Base-by-base conservation (phyloP, 176 grass and related monocot genomes). In the Oryza glumipatula region DNA sequence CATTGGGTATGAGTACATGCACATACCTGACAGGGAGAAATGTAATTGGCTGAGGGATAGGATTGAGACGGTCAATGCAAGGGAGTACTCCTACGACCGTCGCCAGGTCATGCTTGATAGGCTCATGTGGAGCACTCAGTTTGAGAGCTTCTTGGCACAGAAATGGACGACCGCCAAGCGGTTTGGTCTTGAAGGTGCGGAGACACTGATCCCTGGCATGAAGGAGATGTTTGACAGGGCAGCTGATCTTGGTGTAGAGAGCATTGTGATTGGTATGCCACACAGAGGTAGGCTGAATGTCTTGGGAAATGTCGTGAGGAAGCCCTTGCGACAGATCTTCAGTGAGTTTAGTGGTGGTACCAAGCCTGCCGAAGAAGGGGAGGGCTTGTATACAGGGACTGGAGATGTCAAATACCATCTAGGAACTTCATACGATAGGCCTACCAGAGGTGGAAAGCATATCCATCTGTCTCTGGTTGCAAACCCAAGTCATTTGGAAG, bases 321-420 rank as follows among this genome's bases (percentile, higher is more conserved):
- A 99, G 86, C 96, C 96, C 4, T 80, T 99, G 81, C 84, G 85
- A 11, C 96, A 99, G 84, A 99, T 99, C 38, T 99, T 99, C 67
- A 96, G 93, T 17, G 93, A 99, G 84, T 99, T 99, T 21, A 99
- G 91, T 24, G 94, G 93, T 66, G 96, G 96, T 35, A 94, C 96
- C 71, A 99, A 94, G 77, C 96, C 93, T 54, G 94, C 91, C 44
- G 78, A 99, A 77, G 96, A 92, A 70, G 93, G 88, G 72, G 85
- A 88, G 9, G 96, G 93, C 26, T 74, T 99, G 76, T 99, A 99
- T 36, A 96, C 96, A 35, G 96, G 96, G n/a, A 99, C 93, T 5
- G 94, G 96, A 35, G 96, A 99, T 88, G 96, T 99, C 49, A 96
- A 96, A 52, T 96, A 99, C 75, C 96, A 99, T 90, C 82, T 99